Evolutionary conservation across 345 rosid genomes (phyloP).

Genomic region (Lepidium aucheri): DNA sequence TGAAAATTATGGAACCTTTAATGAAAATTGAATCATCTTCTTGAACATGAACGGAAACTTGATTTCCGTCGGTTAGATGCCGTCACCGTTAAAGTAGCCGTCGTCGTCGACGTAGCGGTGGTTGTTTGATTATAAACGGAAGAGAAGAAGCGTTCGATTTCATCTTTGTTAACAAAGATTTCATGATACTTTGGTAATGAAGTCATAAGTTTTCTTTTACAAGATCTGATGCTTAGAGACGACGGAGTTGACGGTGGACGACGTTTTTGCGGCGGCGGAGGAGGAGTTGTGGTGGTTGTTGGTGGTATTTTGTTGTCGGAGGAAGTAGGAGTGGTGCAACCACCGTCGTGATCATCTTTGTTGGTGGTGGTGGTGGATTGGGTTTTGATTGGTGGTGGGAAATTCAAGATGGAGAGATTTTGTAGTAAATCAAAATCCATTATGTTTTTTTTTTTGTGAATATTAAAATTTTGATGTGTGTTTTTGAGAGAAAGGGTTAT

Average conservation of each 20-base stretch:
- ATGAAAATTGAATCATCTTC: constrained; percentile 13
- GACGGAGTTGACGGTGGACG: constrained; percentile 10
- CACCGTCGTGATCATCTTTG: constrained; percentile 9
- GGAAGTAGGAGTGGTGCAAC: constrained; percentile 30
- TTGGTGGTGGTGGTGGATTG: background rate
- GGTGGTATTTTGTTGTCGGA: constrained; percentile 30
- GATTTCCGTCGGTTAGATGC: constrained; percentile 9
- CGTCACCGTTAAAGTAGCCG: background rate
- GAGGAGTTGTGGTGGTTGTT: constrained; percentile 26
- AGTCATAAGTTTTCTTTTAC: constrained; percentile 28
- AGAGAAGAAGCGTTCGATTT: constrained; percentile 22
- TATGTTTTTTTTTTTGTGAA: background rate
- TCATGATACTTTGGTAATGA: constrained; percentile 9
- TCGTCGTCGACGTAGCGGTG: constrained; percentile 3
- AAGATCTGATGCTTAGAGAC: constrained; percentile 16
- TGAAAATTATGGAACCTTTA: constrained; percentile 25
- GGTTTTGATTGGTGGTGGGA: constrained; percentile 28
- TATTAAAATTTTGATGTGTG: background rate
- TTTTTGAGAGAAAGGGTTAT: background rate
- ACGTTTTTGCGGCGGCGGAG: constrained; percentile 27
- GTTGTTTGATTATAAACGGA: constrained; percentile 16
- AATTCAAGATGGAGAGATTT: constrained; percentile 22
- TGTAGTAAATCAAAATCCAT: constrained; percentile 27
- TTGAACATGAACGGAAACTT: constrained; percentile 24
- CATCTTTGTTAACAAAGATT: constrained; percentile 25